A percentile compares a stretch with the other conserved stretches of the same genome.
These are phyloP conservation scores for Meyerozyma athensensis DNA, from an alignment of 1,139 yeast genomes.

Conservation along the genomic window DNA sequence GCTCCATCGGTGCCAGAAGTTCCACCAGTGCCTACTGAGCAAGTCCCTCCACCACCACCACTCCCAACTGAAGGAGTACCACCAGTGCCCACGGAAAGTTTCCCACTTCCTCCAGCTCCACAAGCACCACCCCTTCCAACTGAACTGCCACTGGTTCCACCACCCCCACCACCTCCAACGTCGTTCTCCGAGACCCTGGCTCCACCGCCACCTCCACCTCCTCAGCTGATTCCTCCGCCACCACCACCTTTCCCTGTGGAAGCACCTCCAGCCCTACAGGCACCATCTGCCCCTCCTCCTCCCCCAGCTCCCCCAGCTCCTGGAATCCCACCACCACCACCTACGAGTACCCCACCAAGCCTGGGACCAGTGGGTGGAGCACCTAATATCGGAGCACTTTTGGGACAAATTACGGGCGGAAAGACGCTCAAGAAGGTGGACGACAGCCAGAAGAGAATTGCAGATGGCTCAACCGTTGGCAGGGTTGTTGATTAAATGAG, in stretches of 20 bases:
- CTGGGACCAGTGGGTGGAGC: constrained; percentile 20
- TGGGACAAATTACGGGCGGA: constrained; percentile 57
- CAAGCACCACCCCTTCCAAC: constrained; percentile 10
- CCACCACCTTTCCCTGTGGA: constrained; percentile 11
- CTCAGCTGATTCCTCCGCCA: constrained; percentile 16
- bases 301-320: constrained; percentile 17
- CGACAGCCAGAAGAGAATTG: constrained; percentile 39
- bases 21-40: constrained; percentile 14
- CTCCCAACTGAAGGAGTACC: constrained; percentile 14
- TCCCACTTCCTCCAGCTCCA: constrained; percentile 8
- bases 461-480: constrained; percentile 46
- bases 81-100: constrained; percentile 9
- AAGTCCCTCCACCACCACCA: constrained; percentile 14
- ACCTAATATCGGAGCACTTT: constrained; percentile 41
- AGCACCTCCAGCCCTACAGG: constrained; percentile 8
- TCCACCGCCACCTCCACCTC: constrained; percentile 16
- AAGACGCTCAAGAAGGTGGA: constrained; percentile 45
- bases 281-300: constrained; percentile 18
- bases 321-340: constrained; percentile 27
- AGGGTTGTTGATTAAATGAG: constrained; percentile 29
- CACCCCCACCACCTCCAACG: too few relatives aligned
- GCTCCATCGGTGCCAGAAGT: constrained; percentile 18
- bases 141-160: too few relatives aligned
- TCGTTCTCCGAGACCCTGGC: too few relatives aligned
- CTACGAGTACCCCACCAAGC: constrained; percentile 4